A percentile compares a stretch with the other conserved stretches of the same genome.
These are phyloP conservation scores for Citrus medica DNA, from an alignment of 345 rosid genomes.

Conservation along the genomic window DNA sequence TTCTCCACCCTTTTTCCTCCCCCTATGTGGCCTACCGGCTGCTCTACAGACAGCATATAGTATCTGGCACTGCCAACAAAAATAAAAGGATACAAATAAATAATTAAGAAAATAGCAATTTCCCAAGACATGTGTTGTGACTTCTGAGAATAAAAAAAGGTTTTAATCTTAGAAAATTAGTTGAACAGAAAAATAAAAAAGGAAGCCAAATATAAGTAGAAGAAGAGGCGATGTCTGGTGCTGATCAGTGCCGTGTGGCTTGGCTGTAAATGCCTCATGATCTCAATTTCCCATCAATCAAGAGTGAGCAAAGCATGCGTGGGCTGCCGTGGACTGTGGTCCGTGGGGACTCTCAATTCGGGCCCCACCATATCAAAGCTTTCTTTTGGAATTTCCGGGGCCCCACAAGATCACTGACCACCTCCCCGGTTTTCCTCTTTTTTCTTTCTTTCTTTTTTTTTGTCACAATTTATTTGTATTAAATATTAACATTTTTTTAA, in stretches of 20 bases:
- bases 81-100: background rate
- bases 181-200: background rate
- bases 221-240: slow-evolving; percentile 30
- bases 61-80: background rate
- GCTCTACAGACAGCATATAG: background rate
- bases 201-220: background rate
- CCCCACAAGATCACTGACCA: slow-evolving; percentile 8
- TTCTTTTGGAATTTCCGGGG: background rate
- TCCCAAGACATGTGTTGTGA: background rate
- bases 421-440: no score
- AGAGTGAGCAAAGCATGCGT: slow-evolving; percentile 7
- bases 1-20: background rate
- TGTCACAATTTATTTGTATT: background rate
- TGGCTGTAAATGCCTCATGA: slow-evolving; percentile 16
- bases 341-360: background rate
- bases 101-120: background rate
- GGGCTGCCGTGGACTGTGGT: background rate
- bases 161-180: background rate
- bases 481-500: no score
- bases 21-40: background rate
- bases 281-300: slow-evolving; percentile 16
- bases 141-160: background rate
- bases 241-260: slow-evolving; percentile 9
- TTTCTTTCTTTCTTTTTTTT: background rate
- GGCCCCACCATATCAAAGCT: slow-evolving; percentile 17